Evolutionary conservation across 805 yeast species (phyloP), one percentile per base, ranked within the genome.

Genomic region (Hanseniaspora singularis): DNA sequence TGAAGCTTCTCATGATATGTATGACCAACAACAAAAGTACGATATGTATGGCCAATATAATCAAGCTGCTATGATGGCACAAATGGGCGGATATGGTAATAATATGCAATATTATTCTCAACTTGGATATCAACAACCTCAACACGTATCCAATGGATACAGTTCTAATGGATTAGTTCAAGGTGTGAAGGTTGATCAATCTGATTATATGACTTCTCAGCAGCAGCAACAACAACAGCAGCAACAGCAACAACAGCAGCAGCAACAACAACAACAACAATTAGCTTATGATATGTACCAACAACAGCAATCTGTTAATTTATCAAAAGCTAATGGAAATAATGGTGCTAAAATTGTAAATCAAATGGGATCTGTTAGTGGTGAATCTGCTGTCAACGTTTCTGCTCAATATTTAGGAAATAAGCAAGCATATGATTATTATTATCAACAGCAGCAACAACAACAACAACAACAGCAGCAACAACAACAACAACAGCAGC

Each of bases 161-260:
- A 52, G 34, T 51, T 51, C 22, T 54, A 51, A 27, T 51, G 55
- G 20, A 46, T 44, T 38, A 34, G 50, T 51, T 39, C 49, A 39
- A 51, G 52, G 14, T 49, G 50, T 48, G 54, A 51, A 43, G 54
- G 53, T 34, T 56, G 51, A 39, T 53, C 52, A 44, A 36, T 44
- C 57, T n/a, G 61, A 57, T 33, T 58, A 55, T 33, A 24, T 53
- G 23, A 54, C 55, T 39, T 59, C 61, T 12, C 41, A 38, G 14
- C 33, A 38, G 18, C 33, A 38, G 15, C 45, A 40, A 12, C 45
- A 40, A n/a, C 45, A 31, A 26, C 28, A 36, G 14, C 28, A 36
- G 16, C 28, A 36, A 31, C 18, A 31, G 18, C 18, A 31, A n/a
- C 18, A 31, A 23, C 45, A 40, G 10, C 45, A 40, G 23, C 45